Evolutionary conservation across 371 early-diverging fungal species (phyloP).

Genomic region (Mucor plumbeus): DNA sequence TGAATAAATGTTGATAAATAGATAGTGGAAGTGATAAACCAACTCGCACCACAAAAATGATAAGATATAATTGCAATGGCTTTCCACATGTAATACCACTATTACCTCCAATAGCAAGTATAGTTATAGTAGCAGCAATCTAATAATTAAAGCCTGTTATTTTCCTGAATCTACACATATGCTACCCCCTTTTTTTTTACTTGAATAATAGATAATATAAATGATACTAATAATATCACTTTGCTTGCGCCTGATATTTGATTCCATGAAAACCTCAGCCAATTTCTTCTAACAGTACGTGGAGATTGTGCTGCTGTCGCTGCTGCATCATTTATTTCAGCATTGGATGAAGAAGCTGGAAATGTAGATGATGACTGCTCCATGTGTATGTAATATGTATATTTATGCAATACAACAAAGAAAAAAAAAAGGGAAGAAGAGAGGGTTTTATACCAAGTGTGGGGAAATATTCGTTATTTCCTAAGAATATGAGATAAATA

Average conservation of each 20-base stretch:
- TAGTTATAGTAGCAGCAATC: slow-evolving; percentile 7
- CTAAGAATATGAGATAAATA: background rate
- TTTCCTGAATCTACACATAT: background rate
- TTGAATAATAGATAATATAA: slow-evolving; percentile 21
- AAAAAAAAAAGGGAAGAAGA: background rate
- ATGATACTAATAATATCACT: slow-evolving; percentile 24
- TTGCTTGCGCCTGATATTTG: slow-evolving; percentile 34
- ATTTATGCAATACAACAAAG: background rate
- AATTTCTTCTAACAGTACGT: slow-evolving; percentile 33
- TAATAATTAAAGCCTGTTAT: background rate
- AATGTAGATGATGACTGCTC: background rate
- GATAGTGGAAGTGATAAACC: slow-evolving; percentile 39
- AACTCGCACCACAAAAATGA: slow-evolving; percentile 44
- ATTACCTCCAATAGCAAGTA: background rate
- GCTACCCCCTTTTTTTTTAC: slow-evolving; percentile 2
- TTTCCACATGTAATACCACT: slow-evolving; percentile 32
- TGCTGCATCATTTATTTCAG: background rate
- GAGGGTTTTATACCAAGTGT: background rate
- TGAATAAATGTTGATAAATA: slow-evolving; percentile 42
- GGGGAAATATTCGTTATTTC: background rate
- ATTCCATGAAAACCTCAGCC: slow-evolving; percentile 25
- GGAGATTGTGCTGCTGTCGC: slow-evolving; percentile 9
- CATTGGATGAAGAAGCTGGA: too few species aligned
- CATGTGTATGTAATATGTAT: background rate
- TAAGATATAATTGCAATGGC: slow-evolving; percentile 45